Evolutionary conservation across 768 basidiomycete species (phyloP).

Genomic region (Pisolithus albus): DNA sequence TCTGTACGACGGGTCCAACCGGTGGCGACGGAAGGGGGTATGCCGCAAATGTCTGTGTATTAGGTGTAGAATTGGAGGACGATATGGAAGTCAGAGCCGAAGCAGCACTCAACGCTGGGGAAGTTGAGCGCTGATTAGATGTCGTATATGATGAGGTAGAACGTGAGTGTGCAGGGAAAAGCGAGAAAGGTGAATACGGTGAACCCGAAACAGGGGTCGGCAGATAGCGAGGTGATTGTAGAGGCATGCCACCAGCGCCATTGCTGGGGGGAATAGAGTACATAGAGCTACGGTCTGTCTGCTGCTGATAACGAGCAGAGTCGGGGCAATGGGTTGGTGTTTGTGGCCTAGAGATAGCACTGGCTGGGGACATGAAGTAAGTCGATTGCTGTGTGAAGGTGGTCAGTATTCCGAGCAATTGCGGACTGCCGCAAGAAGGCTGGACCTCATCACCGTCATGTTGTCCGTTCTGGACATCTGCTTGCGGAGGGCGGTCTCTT

Average conservation of each 20-base stretch:
- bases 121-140: slow-evolving; percentile 47
- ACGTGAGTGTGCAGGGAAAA: slow-evolving; percentile 40
- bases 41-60: slow-evolving; percentile 24
- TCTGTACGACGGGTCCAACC: slow-evolving; percentile 25
- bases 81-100: slow-evolving; percentile 51
- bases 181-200: slow-evolving; percentile 40
- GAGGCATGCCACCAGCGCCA: slow-evolving; percentile 20
- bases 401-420: slow-evolving; percentile 7
- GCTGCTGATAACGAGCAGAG: slow-evolving; percentile 23
- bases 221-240: slow-evolving; percentile 38
- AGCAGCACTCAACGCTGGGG: slow-evolving; percentile 55
- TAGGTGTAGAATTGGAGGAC: slow-evolving; percentile 28
- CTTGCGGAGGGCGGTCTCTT: slow-evolving; percentile 20
- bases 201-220: slow-evolving; percentile 42
- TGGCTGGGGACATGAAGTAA: slow-evolving; percentile 33
- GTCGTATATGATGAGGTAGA: slow-evolving; percentile 37
- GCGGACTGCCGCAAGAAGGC: not conserved
- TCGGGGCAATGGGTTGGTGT: slow-evolving; percentile 32
- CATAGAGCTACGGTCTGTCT: slow-evolving; percentile 29
- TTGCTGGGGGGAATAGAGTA: slow-evolving; percentile 14
- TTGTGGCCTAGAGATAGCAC: slow-evolving; percentile 32
- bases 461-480: slow-evolving; percentile 8
- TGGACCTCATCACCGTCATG: slow-evolving; percentile 26
- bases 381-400: slow-evolving; percentile 15
- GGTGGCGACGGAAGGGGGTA: slow-evolving; percentile 25